Evolutionary conservation across 768 basidiomycete genomes (phyloP).

Genomic region (Boletus speciosus): DNA sequence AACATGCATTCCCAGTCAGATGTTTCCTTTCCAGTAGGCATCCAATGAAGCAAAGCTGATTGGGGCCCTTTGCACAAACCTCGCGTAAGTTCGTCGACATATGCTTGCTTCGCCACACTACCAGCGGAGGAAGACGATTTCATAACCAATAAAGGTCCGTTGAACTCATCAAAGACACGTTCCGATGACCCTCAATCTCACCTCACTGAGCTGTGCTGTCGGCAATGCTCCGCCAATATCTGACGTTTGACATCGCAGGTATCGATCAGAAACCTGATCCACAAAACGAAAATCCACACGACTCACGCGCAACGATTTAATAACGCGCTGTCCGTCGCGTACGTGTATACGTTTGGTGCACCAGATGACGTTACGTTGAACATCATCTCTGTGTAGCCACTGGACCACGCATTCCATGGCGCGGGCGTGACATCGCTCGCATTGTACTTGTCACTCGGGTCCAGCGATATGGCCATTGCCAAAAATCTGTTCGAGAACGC

Average conservation of each 20-base stretch:
- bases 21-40: too few relatives aligned
- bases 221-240: conserved; percentile 2
- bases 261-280: background rate
- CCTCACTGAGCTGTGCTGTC: background rate
- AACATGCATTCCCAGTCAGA: too few relatives aligned
- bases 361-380: conserved; percentile 6
- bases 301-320: background rate
- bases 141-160: background rate
- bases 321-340: background rate
- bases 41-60: background rate
- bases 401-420: background rate
- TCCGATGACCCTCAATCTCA: background rate
- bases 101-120: background rate
- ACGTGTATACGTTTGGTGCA: background rate
- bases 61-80: background rate
- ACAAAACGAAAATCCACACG: background rate
- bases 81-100: background rate
- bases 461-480: background rate
- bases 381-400: conserved; percentile 1
- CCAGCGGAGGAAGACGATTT: background rate
- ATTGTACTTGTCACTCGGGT: background rate
- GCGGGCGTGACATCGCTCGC: background rate
- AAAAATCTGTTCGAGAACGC: conserved; percentile 6
- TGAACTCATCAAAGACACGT: too few relatives aligned
- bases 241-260: background rate